Evolutionary conservation across 2,329 filamentous ascomycete genomes (phyloP).

Genomic region (Exophiala alcalophila): DNA sequence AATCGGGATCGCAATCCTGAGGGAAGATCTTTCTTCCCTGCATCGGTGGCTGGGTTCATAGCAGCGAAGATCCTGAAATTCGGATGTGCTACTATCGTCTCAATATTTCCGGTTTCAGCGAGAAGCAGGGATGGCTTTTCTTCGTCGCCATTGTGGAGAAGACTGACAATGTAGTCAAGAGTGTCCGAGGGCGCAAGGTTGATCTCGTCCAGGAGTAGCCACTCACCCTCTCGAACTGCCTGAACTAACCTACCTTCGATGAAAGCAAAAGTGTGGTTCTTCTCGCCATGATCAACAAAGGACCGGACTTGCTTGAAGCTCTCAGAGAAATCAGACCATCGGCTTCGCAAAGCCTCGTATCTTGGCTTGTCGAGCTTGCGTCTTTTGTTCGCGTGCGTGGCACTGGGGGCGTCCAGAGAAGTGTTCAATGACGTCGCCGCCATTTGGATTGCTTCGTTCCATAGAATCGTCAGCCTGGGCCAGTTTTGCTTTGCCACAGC

Average conservation of each 20-base stretch:
- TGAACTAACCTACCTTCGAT: slow-evolving; percentile 95
- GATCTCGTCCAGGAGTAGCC: slow-evolving; percentile 95
- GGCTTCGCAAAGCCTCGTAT: slow-evolving; percentile 56
- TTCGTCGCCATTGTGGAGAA: slow-evolving; percentile 70
- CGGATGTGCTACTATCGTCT: slow-evolving; percentile 82
- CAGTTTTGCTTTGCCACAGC: slow-evolving; percentile 79
- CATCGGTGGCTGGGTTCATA: slow-evolving; percentile 98
- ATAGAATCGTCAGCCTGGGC: slow-evolving; percentile 79
- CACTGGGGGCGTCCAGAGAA: slow-evolving; percentile 26
- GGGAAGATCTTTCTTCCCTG: slow-evolving; percentile 91
- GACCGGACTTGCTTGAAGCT: slow-evolving; percentile 76
- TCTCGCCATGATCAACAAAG: slow-evolving; percentile 68
- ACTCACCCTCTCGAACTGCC: slow-evolving; percentile 92
- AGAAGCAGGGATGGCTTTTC: slow-evolving; percentile 78
- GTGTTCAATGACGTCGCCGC: slow-evolving; percentile 64
- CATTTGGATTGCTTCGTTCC: slow-evolving; percentile 85
- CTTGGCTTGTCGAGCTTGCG: slow-evolving; percentile 57
- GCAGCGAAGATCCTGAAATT: slow-evolving; percentile 96
- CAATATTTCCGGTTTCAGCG: slow-evolving; percentile 89
- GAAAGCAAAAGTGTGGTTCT: slow-evolving; percentile 89
- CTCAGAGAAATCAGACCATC: slow-evolving; percentile 77
- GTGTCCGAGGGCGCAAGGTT: slow-evolving; percentile 95
- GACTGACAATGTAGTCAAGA: slow-evolving; percentile 85
- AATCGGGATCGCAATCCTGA: slow-evolving; percentile 86
- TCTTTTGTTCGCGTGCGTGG: slow-evolving; percentile 63